Conservation (phyloP, 495 filamentous ascomycete genomes). For the Monascus purpureus region DNA sequence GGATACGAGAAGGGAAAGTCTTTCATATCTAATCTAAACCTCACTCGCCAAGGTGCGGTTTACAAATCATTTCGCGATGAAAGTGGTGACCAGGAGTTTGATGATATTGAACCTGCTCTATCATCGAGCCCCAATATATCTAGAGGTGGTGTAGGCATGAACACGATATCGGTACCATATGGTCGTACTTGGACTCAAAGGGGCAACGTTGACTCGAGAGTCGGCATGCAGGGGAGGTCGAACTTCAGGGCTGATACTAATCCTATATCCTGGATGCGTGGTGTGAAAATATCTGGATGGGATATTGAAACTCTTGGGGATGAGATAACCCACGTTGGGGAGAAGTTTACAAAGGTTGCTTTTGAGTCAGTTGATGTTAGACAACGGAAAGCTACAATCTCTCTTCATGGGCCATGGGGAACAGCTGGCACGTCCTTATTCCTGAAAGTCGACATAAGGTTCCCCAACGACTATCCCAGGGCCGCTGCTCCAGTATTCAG, state of each 20-base stretch:
- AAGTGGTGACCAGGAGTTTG: constrained; percentile 19
- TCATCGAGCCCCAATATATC: constrained; percentile 15
- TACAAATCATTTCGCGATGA: constrained; percentile 74
- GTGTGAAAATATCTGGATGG: constrained; percentile 72
- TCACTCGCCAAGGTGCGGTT: constrained; percentile 70
- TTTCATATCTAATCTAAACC: constrained; percentile 47
- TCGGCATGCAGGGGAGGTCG: constrained; percentile 51
- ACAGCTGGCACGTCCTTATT: constrained; percentile 53
- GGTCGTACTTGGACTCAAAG: constrained; percentile 27
- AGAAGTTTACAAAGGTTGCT: constrained; percentile 67
- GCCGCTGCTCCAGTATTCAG: constrained; percentile 48
- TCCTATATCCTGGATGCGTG: constrained; percentile 85
- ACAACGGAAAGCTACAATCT: constrained; percentile 54
- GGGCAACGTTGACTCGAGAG: constrained; percentile 34
- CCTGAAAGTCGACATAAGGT: constrained; percentile 65
- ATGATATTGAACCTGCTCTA: constrained; percentile 18
- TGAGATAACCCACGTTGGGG: constrained; percentile 73
- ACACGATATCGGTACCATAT: constrained; percentile 34
- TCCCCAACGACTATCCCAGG: constrained; percentile 66
- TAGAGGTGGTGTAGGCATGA: constrained; percentile 29
- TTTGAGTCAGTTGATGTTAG: constrained; percentile 81
- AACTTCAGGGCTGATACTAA: constrained; percentile 46
- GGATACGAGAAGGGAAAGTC: constrained; percentile 60
- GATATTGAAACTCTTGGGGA: constrained; percentile 72
- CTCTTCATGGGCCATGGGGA: constrained; percentile 81